Percentiles rank a stretch among this genome's conserved stretches.
Evolutionary conservation across 2,329 filamentous ascomycete genomes (phyloP).

Genomic region (Diaporthe australafricana): DNA sequence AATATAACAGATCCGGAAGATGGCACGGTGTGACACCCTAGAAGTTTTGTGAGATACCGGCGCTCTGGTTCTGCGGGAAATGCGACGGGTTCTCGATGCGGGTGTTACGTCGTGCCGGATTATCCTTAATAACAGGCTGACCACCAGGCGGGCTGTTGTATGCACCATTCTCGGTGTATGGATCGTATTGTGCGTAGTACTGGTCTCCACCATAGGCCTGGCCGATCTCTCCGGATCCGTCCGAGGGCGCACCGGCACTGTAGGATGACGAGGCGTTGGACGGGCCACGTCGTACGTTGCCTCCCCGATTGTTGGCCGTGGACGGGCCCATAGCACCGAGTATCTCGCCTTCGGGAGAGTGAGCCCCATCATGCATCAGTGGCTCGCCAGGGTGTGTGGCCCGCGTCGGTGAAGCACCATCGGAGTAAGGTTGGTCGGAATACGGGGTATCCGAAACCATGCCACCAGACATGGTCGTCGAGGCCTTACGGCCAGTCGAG

Average conservation of each 20-base stretch:
- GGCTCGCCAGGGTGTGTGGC: constrained; percentile 76
- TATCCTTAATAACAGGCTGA: constrained; percentile 91
- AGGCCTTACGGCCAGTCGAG: constrained; percentile 83
- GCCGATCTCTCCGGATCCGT: constrained; percentile 68
- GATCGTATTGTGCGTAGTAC: constrained; percentile 73
- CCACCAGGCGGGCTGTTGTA: constrained; percentile 51
- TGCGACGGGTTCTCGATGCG: constrained; percentile 92
- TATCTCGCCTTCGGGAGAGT: constrained; percentile 80
- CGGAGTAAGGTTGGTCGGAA: constrained; percentile 68
- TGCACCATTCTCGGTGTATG: constrained; percentile 61
- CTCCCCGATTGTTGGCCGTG: constrained; percentile 71
- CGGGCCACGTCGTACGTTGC: constrained; percentile 85
- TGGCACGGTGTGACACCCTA: constrained; percentile 51
- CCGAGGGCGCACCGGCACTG: constrained; percentile 82
- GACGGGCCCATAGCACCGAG: constrained; percentile 84
- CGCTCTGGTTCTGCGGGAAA: constrained; percentile 86
- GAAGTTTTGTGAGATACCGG: constrained; percentile 97
- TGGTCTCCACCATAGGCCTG: constrained; percentile 59
- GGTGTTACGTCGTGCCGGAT: constrained; percentile 91
- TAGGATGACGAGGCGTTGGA: constrained; percentile 98
- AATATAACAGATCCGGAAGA: background rate
- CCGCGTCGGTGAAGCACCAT: constrained; percentile 71
- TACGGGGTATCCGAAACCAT: constrained; percentile 80
- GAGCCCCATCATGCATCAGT: constrained; percentile 63
- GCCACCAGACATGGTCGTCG: constrained; percentile 84